Evolutionary conservation across 1,284 basidiomycete genomes (phyloP).

Genomic region (Ustilago nuda): DNA sequence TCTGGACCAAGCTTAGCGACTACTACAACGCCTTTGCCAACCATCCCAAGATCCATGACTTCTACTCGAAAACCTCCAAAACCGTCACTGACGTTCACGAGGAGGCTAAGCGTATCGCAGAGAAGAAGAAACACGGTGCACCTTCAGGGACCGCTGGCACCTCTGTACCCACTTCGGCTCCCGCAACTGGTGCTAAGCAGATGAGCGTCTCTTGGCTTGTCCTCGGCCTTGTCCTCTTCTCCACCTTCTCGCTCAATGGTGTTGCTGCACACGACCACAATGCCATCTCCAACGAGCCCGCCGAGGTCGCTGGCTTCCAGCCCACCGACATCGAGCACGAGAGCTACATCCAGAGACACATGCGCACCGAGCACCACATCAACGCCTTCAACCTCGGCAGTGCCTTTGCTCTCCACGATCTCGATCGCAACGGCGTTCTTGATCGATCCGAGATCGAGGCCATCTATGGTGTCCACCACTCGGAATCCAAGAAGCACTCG

Average conservation of each 20-base stretch:
- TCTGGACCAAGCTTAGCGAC: conserved; percentile 59
- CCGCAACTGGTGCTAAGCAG: conserved; percentile 30
- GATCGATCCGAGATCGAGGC: conserved; percentile 71
- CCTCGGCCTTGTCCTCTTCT: conserved; percentile 48
- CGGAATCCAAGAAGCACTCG: conserved; percentile 87
- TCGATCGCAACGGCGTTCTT: conserved; percentile 75
- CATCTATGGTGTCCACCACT: conserved; percentile 86
- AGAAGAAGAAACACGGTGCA: conserved; percentile 71
- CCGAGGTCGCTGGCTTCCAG: conserved; percentile 51
- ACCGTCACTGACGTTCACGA: conserved; percentile 86
- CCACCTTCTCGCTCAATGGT: conserved; percentile 33
- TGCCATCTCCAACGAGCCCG: conserved; percentile 42
- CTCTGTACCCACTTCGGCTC: conserved; percentile 17
- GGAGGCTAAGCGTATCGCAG: conserved; percentile 82
- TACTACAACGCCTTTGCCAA: conserved; percentile 62
- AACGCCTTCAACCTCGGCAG: conserved; percentile 68
- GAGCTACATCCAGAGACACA: conserved; percentile 68
- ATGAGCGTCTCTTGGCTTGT: conserved; percentile 51
- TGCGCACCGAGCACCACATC: conserved; percentile 69
- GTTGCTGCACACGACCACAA: conserved; percentile 42
- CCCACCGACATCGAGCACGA: conserved; percentile 50
- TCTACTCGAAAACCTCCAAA: conserved; percentile 84
- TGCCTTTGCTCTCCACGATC: conserved; percentile 85
- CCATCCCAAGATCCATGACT: conserved; percentile 71
- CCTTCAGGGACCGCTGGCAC: conserved; percentile 51